Conservation (phyloP, 1,139 yeast species). For the Blastobotrys buckinghamii region DNA sequence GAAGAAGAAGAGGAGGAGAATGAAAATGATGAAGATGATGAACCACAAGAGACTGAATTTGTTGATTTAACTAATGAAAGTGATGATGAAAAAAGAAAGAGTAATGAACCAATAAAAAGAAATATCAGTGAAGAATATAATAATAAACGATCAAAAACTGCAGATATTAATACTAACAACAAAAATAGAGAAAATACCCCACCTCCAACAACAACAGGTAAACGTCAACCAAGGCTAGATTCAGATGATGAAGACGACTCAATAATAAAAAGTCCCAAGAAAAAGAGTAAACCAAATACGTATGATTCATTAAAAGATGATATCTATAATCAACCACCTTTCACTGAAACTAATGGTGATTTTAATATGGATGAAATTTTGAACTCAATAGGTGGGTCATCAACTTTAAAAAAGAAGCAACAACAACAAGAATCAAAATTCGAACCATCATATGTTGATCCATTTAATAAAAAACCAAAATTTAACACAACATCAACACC, state of each 20-base stretch:
- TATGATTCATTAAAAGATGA: slow-evolving; percentile 1
- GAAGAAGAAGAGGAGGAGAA: background rate
- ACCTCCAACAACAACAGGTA: background rate
- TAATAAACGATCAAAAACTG: background rate
- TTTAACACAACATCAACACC: slow-evolving; percentile 13
- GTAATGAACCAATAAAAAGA: background rate
- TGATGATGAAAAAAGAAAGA: slow-evolving; percentile 9
- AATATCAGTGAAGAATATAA: background rate
- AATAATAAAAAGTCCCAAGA: slow-evolving; percentile 7
- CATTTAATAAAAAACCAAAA: slow-evolving; percentile 1
- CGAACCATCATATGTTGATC: slow-evolving; percentile 3
- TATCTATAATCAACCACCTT: slow-evolving; percentile 30
- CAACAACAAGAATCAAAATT: background rate
- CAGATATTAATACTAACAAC: background rate
- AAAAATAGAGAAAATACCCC: background rate
- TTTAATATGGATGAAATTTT: slow-evolving; percentile 34
- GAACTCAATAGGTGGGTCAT: slow-evolving; percentile 18
- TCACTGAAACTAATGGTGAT: slow-evolving; percentile 38
- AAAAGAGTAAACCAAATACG: slow-evolving; percentile 1
- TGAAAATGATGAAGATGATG: background rate
- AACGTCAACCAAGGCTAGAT: slow-evolving; percentile 9
- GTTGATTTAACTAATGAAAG: slow-evolving; percentile 20
- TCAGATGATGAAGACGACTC: slow-evolving; percentile 2
- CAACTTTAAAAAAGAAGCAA: background rate
- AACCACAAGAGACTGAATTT: slow-evolving; percentile 5